phyloP scores from a whole-genome alignment of 2,329 filamentous ascomycete species.

The Neofusicoccum kwambonambiense region DNA sequence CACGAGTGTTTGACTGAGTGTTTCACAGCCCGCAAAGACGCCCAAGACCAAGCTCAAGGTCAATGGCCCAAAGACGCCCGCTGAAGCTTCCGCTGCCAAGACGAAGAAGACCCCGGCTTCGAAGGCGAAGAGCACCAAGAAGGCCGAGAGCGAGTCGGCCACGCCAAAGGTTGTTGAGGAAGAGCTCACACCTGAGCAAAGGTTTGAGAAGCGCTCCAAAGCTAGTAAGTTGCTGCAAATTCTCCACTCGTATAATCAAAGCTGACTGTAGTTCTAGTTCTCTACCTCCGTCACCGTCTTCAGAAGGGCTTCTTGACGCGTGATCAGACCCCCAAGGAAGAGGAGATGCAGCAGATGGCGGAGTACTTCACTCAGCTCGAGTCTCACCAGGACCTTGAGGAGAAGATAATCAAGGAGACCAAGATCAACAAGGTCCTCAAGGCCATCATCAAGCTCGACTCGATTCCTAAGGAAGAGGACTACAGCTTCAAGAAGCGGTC shows the following conservation, averaged over 20 bases:
- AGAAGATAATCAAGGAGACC: slow-evolving; percentile 80
- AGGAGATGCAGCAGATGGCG: slow-evolving; percentile 77
- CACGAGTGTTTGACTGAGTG: background rate
- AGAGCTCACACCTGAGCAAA: slow-evolving; percentile 55
- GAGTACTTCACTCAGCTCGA: slow-evolving; percentile 81
- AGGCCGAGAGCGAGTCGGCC: slow-evolving; percentile 55
- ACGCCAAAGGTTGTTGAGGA: slow-evolving; percentile 51
- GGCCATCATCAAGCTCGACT: slow-evolving; percentile 82
- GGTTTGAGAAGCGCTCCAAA: slow-evolving; percentile 59
- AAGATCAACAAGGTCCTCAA: slow-evolving; percentile 99
- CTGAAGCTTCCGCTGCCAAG: slow-evolving; percentile 37
- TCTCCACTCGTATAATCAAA: background rate
- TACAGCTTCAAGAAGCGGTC: slow-evolving; percentile 87
- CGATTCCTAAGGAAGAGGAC: slow-evolving; percentile 84
- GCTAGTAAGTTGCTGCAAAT: slow-evolving; percentile 41
- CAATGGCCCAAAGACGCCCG: slow-evolving; percentile 37
- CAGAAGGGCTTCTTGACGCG: slow-evolving; percentile 90
- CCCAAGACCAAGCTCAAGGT: slow-evolving; percentile 51
- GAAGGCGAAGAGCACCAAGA: slow-evolving; percentile 54
- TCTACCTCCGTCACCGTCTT: slow-evolving; percentile 90
- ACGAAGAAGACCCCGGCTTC: slow-evolving; percentile 33
- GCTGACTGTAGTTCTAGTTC: slow-evolving; percentile 51
- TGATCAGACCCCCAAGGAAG: slow-evolving; percentile 80
- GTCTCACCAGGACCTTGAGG: slow-evolving; percentile 75
- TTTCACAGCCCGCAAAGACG: slow-evolving; percentile 47